Evolutionary conservation across 495 filamentous ascomycete species (phyloP), one percentile per base, ranked within the genome.

Genomic region (Usnea hakonensis): DNA sequence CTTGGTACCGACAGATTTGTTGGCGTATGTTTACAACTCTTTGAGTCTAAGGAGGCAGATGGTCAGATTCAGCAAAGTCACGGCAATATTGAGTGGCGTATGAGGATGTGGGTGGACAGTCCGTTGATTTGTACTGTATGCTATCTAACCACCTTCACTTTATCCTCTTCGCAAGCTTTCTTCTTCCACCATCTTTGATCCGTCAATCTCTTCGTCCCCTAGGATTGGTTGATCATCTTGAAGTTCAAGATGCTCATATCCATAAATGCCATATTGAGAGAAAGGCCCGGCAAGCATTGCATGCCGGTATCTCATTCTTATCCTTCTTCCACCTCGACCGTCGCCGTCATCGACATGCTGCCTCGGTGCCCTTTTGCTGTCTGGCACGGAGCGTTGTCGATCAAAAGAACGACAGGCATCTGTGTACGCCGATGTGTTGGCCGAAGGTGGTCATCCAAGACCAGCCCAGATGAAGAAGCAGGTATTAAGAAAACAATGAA

Each of bases 301-400:
- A 50, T 58, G 54, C 65, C 48, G 21, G 62, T 57, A 41, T 67
- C 62, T 64, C 50, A 46, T 37, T n/a, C 26, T 62, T 62, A 26
- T 46, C 65, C 55, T n/a, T 62, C 55, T n/a, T 62, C 62, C 62
- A 55, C 58, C 54, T 56, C 65, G 30, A 65, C 70, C 63, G n/a
- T n/a, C n/a, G n/a, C 72, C 38, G 36, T 40, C 64, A 40, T 44
- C 62, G 58, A 56, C 61, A 21, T 59, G 55, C 44, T 55, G 44
- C 55, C 55, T 41, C 30, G 30, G 41, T 41, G 36, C n/a, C 53
- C n/a, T n/a, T 61, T 30, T 52, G 10, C 33, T 55, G 58, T 54
- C 28, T 17, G 48, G 48, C n/a, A 14, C 28, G 32, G 19, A 44
- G 44, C 46, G 8, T 14, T 37, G 55, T 32, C 44, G 32, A 59